These are phyloP conservation scores for Sugiyamaella mastotermitis DNA, from an alignment of 805 yeast genomes.

Conservation along the genomic window DNA sequence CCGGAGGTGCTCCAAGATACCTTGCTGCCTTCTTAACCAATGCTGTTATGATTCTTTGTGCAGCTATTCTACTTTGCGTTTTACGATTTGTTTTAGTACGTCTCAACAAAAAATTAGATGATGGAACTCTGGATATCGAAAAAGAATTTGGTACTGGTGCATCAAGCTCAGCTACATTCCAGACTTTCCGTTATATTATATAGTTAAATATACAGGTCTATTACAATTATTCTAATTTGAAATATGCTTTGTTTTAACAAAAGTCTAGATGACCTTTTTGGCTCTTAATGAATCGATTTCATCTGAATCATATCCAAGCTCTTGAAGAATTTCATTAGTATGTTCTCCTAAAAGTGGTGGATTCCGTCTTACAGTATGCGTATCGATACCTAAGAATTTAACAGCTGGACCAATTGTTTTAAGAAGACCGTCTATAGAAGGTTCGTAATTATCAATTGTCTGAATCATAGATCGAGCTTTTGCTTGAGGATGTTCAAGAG, in stretches of 20 bases:
- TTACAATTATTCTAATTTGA: too few species aligned
- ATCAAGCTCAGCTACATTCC: too few species aligned
- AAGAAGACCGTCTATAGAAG: slow-evolving; percentile 29
- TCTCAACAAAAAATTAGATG: slow-evolving; percentile 13
- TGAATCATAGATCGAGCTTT: slow-evolving; percentile 32
- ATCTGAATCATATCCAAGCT: slow-evolving; percentile 16
- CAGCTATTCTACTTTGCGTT: slow-evolving; percentile 3
- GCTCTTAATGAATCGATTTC: not conserved
- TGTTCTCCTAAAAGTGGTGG: not conserved
- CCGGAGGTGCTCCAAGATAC: slow-evolving; percentile 13
- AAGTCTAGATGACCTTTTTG: too few species aligned
- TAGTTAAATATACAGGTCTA: too few species aligned
- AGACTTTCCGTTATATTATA: too few species aligned
- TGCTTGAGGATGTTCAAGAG: slow-evolving; percentile 33
- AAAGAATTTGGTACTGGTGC: slow-evolving; percentile 13
- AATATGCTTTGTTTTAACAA: too few species aligned
- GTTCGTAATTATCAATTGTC: slow-evolving; percentile 22
- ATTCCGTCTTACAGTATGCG: too few species aligned
- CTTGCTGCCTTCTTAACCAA: slow-evolving; percentile 14
- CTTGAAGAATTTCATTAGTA: slow-evolving; percentile 26
- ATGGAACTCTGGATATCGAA: slow-evolving; percentile 10
- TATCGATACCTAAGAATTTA: slow-evolving; percentile 29
- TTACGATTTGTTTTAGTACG: slow-evolving; percentile 9
- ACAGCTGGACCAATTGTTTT: slow-evolving; percentile 32
- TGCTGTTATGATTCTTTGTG: slow-evolving; percentile 13